phyloP scores from a whole-genome alignment of 2,329 filamentous ascomycete genomes.

The Paecilomyces sp. region DNA sequence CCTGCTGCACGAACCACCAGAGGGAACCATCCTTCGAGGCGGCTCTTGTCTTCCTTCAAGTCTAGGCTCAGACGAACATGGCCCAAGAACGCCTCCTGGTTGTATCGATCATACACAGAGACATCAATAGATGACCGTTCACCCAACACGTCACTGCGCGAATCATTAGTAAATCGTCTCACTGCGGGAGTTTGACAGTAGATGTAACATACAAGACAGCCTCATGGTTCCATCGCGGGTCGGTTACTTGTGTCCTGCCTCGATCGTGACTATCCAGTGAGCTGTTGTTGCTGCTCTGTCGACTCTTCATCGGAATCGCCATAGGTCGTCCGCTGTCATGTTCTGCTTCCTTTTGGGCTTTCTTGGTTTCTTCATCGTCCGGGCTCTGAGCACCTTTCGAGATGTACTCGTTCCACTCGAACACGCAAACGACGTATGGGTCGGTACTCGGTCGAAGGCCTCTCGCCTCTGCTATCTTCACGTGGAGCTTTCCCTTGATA shows the following conservation, averaged over 20 bases:
- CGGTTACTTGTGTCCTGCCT: constrained; percentile 61
- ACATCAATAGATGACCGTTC: constrained; percentile 85
- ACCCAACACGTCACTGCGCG: constrained; percentile 76
- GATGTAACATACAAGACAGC: constrained; percentile 72
- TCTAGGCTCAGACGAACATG: constrained; percentile 76
- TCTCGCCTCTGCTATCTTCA: constrained; percentile 80
- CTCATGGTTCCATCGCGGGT: constrained; percentile 92
- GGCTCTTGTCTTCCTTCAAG: constrained; percentile 60
- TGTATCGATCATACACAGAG: constrained; percentile 82
- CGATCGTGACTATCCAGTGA: constrained; percentile 57
- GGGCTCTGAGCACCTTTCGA: constrained; percentile 71
- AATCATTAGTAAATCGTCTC: constrained; percentile 17
- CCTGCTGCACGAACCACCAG: constrained; percentile 74
- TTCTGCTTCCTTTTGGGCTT: constrained; percentile 53
- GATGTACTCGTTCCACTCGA: constrained; percentile 93
- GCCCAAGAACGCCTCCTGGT: constrained; percentile 84
- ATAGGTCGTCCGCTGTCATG: constrained; percentile 80
- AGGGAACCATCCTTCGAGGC: constrained; percentile 77
- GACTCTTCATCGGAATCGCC: constrained; percentile 94
- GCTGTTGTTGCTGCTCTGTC: constrained; percentile 94
- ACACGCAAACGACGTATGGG: constrained; percentile 93
- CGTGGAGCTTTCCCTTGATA: constrained; percentile 78
- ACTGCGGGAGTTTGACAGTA: not conserved
- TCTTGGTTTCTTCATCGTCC: constrained; percentile 52
- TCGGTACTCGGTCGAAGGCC: constrained; percentile 75